Evolutionary conservation across 2,329 filamentous ascomycete species (phyloP).

Genomic region (Botrytis sinoallii): DNA sequence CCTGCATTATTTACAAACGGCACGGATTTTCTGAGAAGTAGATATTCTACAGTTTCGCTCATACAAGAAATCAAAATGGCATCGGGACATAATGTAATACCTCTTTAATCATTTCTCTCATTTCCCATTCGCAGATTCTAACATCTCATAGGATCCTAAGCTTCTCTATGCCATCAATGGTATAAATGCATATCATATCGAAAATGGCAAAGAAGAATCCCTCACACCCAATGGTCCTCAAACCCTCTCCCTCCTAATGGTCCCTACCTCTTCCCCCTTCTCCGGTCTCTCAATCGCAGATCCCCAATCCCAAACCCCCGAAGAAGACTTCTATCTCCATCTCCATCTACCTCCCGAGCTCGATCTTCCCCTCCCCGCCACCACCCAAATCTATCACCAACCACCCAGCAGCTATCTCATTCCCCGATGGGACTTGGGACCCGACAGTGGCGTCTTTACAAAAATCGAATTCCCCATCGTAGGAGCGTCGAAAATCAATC

Average conservation of each 20-base stretch:
- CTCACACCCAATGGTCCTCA: slow-evolving; percentile 85
- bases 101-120: background rate
- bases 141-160: slow-evolving; percentile 51
- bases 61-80: slow-evolving; percentile 25
- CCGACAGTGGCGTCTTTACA: slow-evolving; percentile 85
- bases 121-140: slow-evolving; percentile 17
- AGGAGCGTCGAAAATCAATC: slow-evolving; percentile 68
- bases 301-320: slow-evolving; percentile 53
- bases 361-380: slow-evolving; percentile 88
- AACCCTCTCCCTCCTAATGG: slow-evolving; percentile 92
- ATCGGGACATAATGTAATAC: slow-evolving; percentile 35
- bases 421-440: slow-evolving; percentile 89
- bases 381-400: slow-evolving; percentile 96
- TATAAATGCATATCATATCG: slow-evolving; percentile 87
- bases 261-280: slow-evolving; percentile 79
- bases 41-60: background rate
- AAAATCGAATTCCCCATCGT: slow-evolving; percentile 82
- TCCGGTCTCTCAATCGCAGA: slow-evolving; percentile 52
- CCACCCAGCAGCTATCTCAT: slow-evolving; percentile 91
- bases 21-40: background rate
- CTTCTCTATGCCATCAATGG: slow-evolving; percentile 72
- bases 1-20: background rate
- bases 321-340: slow-evolving; percentile 96
- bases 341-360: slow-evolving; percentile 92
- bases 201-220: slow-evolving; percentile 78